Base-by-base conservation (phyloP, 2,329 filamentous ascomycete genomes). In the Helminthosporium solani region DNA sequence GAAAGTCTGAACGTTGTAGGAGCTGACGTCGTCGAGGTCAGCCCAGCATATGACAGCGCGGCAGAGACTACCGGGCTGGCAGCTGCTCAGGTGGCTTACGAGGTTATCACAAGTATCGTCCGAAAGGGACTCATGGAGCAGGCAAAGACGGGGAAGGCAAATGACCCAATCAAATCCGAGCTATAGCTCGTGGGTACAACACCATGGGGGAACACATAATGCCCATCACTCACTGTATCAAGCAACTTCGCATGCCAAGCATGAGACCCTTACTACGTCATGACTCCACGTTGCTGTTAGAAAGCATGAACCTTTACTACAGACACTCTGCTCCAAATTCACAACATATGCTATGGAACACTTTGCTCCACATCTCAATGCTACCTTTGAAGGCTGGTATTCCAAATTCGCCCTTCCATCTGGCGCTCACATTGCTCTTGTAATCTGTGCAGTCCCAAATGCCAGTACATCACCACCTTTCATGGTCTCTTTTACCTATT, bases 11-110 rank as follows among this genome's bases (percentile, higher is more conserved):
- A 96, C 64, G 73, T 96, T 3, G 88, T 96, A 3, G 91, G 90
- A 1, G 91, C 90, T 0, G 91, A 96, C 71, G 82, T 96, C 39
- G 91, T 96, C 4, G 91, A 96, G 76, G 88, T 95, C 7, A 83
- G 86, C 34, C 90, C 90, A 0, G 87, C 87, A 11, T 96, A 95
- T 65, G 89, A 96, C 75, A 85, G 86, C 9, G 75, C 75, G 6
- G 88, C 84, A 1, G 90, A 95, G 74, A 85, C 85, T 62, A 96
- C 90, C 31, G 87, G 88, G 11, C 71, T 95, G 54, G 89, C 88
- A 14, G 90, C 83, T 2, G 89, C 89, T 33, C 90, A 95, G 77
- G 81, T 95, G 31, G 88, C 83, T 1, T 95, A 86, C 67, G 90
- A 95, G 75, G 79, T 95, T n/a, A 69, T 95, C 66, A 95, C 85